A percentile compares a stretch with the other conserved stretches of the same genome.
These are phyloP conservation scores for Auxenochlorella pyrenoidosa DNA, from an alignment of 139 green algal genomes.

Conservation along the genomic window DNA sequence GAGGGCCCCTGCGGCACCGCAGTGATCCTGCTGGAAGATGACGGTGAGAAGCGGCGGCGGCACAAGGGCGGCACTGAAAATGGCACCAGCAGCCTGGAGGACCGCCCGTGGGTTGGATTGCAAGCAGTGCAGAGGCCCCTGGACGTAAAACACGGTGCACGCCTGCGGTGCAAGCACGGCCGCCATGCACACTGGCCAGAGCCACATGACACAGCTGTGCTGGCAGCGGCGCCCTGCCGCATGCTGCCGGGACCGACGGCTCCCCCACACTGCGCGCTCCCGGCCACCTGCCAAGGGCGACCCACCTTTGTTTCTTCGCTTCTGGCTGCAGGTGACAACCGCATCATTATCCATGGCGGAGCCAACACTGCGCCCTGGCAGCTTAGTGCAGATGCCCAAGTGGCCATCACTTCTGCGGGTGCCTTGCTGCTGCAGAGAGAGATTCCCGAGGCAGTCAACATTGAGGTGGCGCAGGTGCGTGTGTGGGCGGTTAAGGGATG, in stretches of 20 bases:
- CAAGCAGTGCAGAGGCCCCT: too few species aligned
- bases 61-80: not conserved
- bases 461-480: conserved; percentile 10
- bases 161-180: too few species aligned
- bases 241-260: too few species aligned
- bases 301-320: not conserved
- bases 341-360: conserved; percentile 28
- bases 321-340: conserved; percentile 19
- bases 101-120: too few species aligned
- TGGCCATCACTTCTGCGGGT: not conserved
- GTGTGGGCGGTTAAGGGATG: not conserved
- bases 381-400: not conserved
- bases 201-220: too few species aligned
- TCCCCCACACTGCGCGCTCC: too few species aligned
- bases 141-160: too few species aligned
- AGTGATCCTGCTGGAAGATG: conserved; percentile 25
- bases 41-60: not conserved
- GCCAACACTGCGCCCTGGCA: conserved; percentile 24
- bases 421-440: conserved; percentile 32
- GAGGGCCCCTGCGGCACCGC: conserved; percentile 20
- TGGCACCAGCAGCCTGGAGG: not conserved
- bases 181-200: too few species aligned
- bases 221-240: too few species aligned
- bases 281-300: not conserved
- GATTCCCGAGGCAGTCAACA: conserved; percentile 8